A percentile compares a stretch with the other conserved stretches of the same genome.
Conservation (phyloP, 352 stramenopile genomes). For the Phytopythium aichiense region DNA sequence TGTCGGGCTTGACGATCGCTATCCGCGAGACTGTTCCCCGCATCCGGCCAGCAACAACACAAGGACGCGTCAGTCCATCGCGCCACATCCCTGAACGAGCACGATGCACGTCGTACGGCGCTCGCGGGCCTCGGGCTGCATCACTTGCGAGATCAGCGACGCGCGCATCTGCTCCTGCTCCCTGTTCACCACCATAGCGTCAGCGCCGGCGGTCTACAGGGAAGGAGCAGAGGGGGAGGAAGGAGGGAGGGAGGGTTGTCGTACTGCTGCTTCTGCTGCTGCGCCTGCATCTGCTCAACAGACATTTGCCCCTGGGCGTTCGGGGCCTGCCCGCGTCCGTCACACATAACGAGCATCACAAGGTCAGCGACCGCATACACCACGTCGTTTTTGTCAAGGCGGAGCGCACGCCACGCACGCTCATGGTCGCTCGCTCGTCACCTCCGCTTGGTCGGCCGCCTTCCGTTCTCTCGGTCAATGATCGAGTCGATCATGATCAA, state of each 20-base stretch:
- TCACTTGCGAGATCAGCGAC: constrained; percentile 72
- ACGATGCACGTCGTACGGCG: constrained; percentile 71
- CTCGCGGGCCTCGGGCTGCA: constrained; percentile 75
- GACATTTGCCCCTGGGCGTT: constrained; percentile 39
- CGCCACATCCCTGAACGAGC: no score
- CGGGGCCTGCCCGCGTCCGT: not conserved
- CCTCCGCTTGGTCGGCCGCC: not conserved
- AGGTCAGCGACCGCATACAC: not conserved
- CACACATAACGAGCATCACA: not conserved
- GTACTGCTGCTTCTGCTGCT: constrained; percentile 84
- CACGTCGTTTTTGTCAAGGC: no score
- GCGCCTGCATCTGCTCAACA: constrained; percentile 81
- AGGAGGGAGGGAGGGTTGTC: not conserved
- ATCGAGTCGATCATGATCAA: no score
- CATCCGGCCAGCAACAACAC: not conserved
- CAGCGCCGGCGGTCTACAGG: not conserved
- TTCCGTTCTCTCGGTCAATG: not conserved
- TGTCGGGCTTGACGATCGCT: constrained; percentile 87
- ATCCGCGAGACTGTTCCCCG: constrained; percentile 66
- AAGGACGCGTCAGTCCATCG: not conserved
- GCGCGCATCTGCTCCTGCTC: constrained; percentile 82
- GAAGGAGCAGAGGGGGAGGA: not conserved
- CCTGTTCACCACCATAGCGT: constrained; percentile 7
- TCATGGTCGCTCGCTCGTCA: not conserved
- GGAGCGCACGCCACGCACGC: constrained; percentile 1